phyloP scores from a whole-genome alignment of 2,329 filamentous ascomycete species.

The Chaetomiaceae sp. region DNA sequence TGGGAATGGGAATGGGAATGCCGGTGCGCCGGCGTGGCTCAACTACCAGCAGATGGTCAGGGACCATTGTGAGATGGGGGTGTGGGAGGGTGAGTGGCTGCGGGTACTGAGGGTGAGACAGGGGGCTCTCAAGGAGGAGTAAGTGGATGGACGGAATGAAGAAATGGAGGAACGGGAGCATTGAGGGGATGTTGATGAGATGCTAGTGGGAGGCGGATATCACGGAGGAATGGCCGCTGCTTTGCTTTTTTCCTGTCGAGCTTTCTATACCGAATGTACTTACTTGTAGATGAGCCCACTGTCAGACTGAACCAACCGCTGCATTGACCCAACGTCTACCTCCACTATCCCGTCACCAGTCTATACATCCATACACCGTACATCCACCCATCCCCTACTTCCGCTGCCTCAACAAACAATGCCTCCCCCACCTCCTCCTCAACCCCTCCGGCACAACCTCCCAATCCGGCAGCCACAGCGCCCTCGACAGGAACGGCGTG shows the following conservation, averaged over 20 bases:
- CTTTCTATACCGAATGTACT: no score
- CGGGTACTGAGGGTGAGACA: background rate
- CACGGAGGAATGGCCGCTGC: no score
- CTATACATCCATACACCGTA: background rate
- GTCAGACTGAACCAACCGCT: no score
- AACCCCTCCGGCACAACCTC: conserved; percentile 64
- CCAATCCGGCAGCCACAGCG: conserved; percentile 76
- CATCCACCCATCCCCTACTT: conserved; percentile 3
- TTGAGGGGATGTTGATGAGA: no score
- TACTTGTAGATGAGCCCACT: no score
- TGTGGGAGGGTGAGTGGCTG: conserved; percentile 8
- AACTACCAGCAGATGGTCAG: background rate
- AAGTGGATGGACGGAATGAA: no score
- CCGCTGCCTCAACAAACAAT: conserved; percentile 72
- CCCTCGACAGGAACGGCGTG: conserved; percentile 69
- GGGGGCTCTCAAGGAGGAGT: background rate
- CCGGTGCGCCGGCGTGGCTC: background rate
- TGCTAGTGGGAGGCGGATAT: no score
- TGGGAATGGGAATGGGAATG: no score
- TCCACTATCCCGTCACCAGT: no score
- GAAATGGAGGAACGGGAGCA: no score
- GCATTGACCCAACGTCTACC: no score
- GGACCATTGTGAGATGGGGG: background rate
- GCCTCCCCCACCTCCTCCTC: conserved; percentile 76
- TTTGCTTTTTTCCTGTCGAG: no score